Evolutionary conservation across 2,329 filamentous ascomycete genomes (phyloP).

Genomic region (Trichoderma sp.): DNA sequence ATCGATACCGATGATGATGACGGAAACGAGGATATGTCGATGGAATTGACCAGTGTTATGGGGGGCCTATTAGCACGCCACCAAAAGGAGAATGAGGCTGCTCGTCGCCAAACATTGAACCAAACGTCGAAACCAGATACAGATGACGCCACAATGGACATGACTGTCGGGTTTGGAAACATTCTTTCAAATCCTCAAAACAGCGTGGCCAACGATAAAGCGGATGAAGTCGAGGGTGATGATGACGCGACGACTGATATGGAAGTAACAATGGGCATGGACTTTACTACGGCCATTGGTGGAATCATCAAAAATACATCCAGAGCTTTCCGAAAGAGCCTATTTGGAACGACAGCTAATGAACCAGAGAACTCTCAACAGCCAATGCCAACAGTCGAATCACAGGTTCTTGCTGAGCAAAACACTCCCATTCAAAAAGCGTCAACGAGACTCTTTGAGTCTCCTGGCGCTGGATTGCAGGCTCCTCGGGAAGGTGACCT

Average conservation of each 20-base stretch:
- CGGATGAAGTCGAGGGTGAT: slow-evolving; percentile 23
- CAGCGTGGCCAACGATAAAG: slow-evolving; percentile 23
- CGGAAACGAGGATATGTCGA: slow-evolving; percentile 72
- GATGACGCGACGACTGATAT: slow-evolving; percentile 51
- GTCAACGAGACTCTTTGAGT: slow-evolving; percentile 36
- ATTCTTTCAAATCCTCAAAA: slow-evolving; percentile 45
- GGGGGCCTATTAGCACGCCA: slow-evolving; percentile 53
- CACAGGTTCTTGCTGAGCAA: slow-evolving; percentile 30
- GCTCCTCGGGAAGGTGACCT: slow-evolving; percentile 53
- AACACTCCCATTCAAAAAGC: slow-evolving; percentile 30
- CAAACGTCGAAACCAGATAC: slow-evolving; percentile 37
- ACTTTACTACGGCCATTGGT: slow-evolving; percentile 66
- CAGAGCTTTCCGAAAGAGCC: slow-evolving; percentile 49
- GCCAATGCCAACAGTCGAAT: slow-evolving; percentile 35
- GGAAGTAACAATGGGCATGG: slow-evolving; percentile 70
- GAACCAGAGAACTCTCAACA: slow-evolving; percentile 49
- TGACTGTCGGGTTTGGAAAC: slow-evolving; percentile 60
- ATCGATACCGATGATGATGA: slow-evolving; percentile 42
- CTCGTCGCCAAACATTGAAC: slow-evolving; percentile 32
- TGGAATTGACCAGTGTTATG: slow-evolving; percentile 72
- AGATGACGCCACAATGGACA: slow-evolving; percentile 50
- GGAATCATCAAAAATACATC: slow-evolving; percentile 53
- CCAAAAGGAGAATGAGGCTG: slow-evolving; percentile 32
- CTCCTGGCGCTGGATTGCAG: slow-evolving; percentile 58
- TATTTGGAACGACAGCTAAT: slow-evolving; percentile 62